phyloP scores from a whole-genome alignment of 257 asterid species.

The Paulownia fortunei region DNA sequence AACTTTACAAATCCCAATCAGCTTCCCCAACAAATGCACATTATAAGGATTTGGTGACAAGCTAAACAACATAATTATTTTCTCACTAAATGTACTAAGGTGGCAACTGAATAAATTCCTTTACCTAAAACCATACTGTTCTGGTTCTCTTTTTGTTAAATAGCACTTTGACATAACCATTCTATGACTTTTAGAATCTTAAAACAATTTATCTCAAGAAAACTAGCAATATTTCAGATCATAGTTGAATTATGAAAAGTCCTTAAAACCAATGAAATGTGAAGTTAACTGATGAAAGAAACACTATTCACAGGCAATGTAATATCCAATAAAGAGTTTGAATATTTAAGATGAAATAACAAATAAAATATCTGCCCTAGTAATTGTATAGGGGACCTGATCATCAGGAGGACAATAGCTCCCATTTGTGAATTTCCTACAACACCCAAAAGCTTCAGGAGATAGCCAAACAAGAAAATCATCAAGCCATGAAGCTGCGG shows the following conservation, averaged over 20 bases:
- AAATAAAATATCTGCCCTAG: not conserved
- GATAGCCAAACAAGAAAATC: conserved; percentile 98
- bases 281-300: not conserved
- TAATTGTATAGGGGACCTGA: conserved; percentile 57
- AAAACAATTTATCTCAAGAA: not conserved
- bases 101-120: not conserved
- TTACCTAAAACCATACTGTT: not conserved
- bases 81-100: not conserved
- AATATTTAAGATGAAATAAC: conserved; percentile 20
- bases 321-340: not conserved
- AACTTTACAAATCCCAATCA: not conserved
- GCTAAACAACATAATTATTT: not conserved
- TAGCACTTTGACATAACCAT: not conserved
- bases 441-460: conserved; percentile 98
- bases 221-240: not conserved
- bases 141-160: not conserved
- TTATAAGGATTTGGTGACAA: not conserved
- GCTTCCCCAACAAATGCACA: not conserved
- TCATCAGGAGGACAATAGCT: conserved; percentile 96
- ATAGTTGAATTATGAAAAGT: not conserved
- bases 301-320: not conserved
- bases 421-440: conserved; percentile 88
- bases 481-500: conserved; percentile 99
- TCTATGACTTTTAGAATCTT: not conserved
- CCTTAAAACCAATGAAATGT: not conserved